Conservation (phyloP, 805 yeast genomes). For the Cyberlindnera veronae region DNA sequence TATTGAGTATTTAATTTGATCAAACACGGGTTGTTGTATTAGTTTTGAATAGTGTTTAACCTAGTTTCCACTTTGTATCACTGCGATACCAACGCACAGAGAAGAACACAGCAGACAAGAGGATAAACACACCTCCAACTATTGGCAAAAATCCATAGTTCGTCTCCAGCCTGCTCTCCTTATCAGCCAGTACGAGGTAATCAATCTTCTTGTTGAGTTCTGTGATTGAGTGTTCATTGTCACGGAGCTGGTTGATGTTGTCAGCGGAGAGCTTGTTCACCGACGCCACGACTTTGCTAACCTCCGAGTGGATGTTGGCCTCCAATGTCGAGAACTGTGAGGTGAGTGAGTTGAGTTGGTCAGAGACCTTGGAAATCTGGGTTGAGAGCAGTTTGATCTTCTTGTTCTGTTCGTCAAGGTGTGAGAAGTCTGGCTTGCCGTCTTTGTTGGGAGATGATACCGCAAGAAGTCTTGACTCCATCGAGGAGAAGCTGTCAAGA, state of each 20-base stretch:
- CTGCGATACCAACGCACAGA: too few species aligned
- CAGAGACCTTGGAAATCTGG: neutral
- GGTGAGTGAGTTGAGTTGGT: neutral
- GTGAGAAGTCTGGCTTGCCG: slow-evolving; percentile 21
- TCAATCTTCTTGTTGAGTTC: slow-evolving; percentile 20
- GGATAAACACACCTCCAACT: too few species aligned
- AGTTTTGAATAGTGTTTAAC: too few species aligned
- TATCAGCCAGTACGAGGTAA: slow-evolving; percentile 23
- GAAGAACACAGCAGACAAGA: too few species aligned
- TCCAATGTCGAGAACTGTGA: slow-evolving; percentile 2
- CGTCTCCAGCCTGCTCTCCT: slow-evolving; percentile 21
- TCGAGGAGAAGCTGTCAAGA: slow-evolving; percentile 9
- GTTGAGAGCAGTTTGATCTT: slow-evolving; percentile 11
- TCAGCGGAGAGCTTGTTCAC: slow-evolving; percentile 23
- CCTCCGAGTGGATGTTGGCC: slow-evolving; percentile 3
- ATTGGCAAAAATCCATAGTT: too few species aligned
- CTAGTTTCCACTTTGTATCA: too few species aligned
- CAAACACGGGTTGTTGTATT: too few species aligned
- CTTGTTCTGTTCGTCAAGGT: slow-evolving; percentile 19
- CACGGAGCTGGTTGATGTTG: slow-evolving; percentile 23
- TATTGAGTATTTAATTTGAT: neutral
- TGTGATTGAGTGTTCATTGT: slow-evolving; percentile 21
- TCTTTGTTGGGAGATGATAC: slow-evolving; percentile 9
- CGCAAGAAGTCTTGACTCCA: slow-evolving; percentile 21
- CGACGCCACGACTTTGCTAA: slow-evolving; percentile 4